phyloP scores from a whole-genome alignment of 164 flowering plant genomes.

The Dillenia suffruticosa region DNA sequence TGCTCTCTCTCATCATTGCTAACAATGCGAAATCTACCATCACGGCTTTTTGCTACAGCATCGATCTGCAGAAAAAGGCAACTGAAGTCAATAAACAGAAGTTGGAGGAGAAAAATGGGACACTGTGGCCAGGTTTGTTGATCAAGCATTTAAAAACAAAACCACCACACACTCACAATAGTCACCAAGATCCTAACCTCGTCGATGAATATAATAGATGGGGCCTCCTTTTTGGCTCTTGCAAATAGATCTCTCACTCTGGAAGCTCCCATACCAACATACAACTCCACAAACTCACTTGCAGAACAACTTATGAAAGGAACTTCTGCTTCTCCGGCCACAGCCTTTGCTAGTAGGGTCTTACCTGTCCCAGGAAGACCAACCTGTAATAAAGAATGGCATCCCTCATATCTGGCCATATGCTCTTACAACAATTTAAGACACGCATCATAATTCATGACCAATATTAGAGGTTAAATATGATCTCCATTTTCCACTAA shows the following conservation, averaged over 20 bases:
- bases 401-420: too few relatives aligned
- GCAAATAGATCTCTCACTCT: slow-evolving; percentile 97
- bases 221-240: slow-evolving; percentile 95
- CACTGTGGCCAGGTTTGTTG: not conserved
- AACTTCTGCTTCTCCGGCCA: slow-evolving; percentile 98
- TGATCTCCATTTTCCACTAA: slow-evolving; percentile 34
- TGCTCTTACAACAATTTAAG: not conserved
- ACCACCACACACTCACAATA: not conserved
- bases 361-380: slow-evolving; percentile 99
- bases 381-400: slow-evolving; percentile 46
- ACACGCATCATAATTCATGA: not conserved
- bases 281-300: slow-evolving; percentile 95
- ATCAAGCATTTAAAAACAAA: too few relatives aligned
- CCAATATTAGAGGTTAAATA: not conserved
- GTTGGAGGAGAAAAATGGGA: not conserved
- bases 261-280: slow-evolving; percentile 99
- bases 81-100: not conserved
- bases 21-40: slow-evolving; percentile 82
- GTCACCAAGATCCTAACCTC: slow-evolving; percentile 47
- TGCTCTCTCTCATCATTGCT: slow-evolving; percentile 98
- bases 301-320: slow-evolving; percentile 98
- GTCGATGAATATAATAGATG: slow-evolving; percentile 94
- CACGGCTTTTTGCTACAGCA: slow-evolving; percentile 99
- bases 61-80: slow-evolving; percentile 61
- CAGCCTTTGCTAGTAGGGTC: slow-evolving; percentile 97